Conservation (phyloP, 163 green algal genomes). For the Coccomyxa subellipsoidea region DNA sequence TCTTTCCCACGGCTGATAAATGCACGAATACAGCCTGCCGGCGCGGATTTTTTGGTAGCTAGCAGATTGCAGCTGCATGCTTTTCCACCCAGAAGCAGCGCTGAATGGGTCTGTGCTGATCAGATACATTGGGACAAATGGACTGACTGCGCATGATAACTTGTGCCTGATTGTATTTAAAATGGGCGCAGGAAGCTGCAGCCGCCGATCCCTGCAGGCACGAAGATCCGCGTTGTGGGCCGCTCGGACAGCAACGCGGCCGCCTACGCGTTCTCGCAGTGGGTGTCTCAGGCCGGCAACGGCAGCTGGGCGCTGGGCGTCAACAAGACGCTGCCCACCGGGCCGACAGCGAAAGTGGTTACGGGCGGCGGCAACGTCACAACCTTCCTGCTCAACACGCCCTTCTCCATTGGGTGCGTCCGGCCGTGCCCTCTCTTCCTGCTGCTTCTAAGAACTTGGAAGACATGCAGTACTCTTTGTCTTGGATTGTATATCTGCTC, state of each 20-base stretch:
- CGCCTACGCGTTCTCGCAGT: neutral
- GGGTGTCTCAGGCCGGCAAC: neutral
- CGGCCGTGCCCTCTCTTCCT: no score
- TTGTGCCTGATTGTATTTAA: neutral
- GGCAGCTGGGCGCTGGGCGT: conserved; percentile 6
- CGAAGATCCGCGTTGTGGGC: conserved; percentile 9
- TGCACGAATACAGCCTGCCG: no score
- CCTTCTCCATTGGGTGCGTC: conserved; percentile 16
- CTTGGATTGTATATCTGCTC: no score
- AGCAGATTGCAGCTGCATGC: no score
- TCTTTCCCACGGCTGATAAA: no score
- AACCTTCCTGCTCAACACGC: neutral
- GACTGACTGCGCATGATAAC: no score
- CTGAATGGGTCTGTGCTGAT: no score
- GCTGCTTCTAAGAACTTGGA: no score
- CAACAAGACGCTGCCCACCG: conserved; percentile 4
- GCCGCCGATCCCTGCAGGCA: neutral
- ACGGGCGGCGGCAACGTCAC: neutral
- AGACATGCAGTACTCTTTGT: neutral
- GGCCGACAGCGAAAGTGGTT: neutral
- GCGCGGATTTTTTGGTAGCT: no score
- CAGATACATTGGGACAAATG: no score
- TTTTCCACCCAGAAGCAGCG: no score
- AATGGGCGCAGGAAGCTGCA: neutral
- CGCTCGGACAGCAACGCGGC: conserved; percentile 13